Evolutionary conservation across 2,329 filamentous ascomycete genomes (phyloP), one percentile per base, ranked within the genome.

Genomic region (Colletotrichum spaethianum): DNA sequence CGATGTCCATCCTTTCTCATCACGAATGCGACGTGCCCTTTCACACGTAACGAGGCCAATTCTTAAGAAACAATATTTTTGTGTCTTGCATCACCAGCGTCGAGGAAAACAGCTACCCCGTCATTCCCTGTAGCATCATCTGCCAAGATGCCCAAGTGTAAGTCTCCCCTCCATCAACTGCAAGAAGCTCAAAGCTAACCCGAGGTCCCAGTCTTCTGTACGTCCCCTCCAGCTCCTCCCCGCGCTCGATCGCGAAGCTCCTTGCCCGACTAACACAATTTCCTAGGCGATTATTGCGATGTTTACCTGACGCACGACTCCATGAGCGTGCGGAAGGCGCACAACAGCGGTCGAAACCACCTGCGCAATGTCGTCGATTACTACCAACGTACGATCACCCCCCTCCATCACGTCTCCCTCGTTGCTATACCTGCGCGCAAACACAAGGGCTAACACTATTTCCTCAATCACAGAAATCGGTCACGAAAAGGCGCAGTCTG

Each of bases 291-390:
- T 84, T 99, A 99, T 85, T 99, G 96, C 90, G 96, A 99, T 93
- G 96, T 99, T 83, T 99, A 99, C 89, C 93, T 99, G 78, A 99
- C 96, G 77, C 96, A 99, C 89, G 96, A 99, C 89, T 98, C 95
- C 56, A 98, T 98, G 96, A 98, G 95, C 85, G 96, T 99, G 84
- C 95, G 96, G 79, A 98, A 98, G 87, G 96, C 96, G 61, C 96
- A 99, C 85, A 99, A 99, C 87, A 93, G 91, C 81, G 96, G 96
- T 74, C 92, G 96, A 78, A 99, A 99, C 86, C 96, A 99, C 81
- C 86, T 99, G 74, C 94, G 96, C 80, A 99, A 99, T 83, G 96
- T 99, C 38, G 93, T 98, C 78, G 95, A 98, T 81, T 99, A 99
- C 86, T 99, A 99, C 83, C 95, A 98, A 86, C 95, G 93, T 95